Base-by-base conservation (phyloP, 306 rosid genomes). In the Vigna trinervia region DNA sequence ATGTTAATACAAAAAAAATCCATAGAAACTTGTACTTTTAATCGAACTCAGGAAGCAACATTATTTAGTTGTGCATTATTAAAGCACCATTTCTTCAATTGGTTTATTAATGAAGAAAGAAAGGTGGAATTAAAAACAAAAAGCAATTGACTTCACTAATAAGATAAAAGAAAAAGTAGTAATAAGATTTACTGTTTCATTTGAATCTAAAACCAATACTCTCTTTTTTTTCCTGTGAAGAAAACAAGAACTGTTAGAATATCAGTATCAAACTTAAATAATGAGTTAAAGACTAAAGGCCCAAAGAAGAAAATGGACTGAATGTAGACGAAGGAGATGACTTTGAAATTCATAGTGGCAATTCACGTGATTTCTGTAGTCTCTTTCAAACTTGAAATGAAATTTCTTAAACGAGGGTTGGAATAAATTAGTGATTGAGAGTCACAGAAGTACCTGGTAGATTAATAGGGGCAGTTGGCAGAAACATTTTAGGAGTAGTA, bases 301-400 rank as follows among this genome's bases (percentile, higher is more conserved):
- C 69, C 30, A 36, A 30, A 38, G 28, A 22, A 63, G 14, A 63
- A 19, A 32, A 32, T 52, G 75, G 62, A 17, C 7, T 17, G 32
- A 8, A 36, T 19, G 64, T 38, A 53, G 38, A 12, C 20, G 6
- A 34, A 14, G 23, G 15, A 22, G 12, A 15, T 26, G 12, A 39
- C 10, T 36, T 72, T 72, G 39, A 72, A 73, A 57, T 72, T 19
- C 41, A 22, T 14, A 5, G 5, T 2, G 7, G 5, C 12, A 9
- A 22, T 59, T 60, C 78, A 74, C 78, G 38, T 60, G 78, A 60
- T 28, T 74, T 60, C 14, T 28, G 60, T 3, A 32, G 48, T 60
- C 48, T 28, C 60, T 74, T 74, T 26, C 46, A 74, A 59, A 45
- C 30, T 43, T 58, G 5, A 58, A 17, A 58, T 58, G 45, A 41